Base-by-base conservation (phyloP, 2,329 filamentous ascomycete genomes). In the Pyrenophora teres region DNA sequence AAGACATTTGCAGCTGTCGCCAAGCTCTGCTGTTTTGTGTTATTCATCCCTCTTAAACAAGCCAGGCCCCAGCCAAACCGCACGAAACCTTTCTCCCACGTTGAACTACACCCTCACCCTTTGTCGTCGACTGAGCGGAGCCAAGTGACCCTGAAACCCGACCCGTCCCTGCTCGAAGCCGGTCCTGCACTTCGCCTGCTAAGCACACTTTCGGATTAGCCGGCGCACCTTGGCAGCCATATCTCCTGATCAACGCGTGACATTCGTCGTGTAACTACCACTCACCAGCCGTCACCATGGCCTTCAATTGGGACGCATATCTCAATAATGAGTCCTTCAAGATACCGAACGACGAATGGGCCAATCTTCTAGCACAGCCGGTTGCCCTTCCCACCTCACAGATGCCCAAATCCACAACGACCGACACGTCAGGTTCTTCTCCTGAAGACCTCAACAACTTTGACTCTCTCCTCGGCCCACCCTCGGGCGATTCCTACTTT, bases 181-280 rank as follows among this genome's bases (percentile, higher is more conserved):
- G 42, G 46, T 54, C 54, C 61, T 61, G 54, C 53, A 52, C 35
- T 54, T 51, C 50, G 44, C 45, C 52, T 32, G 39, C 54, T 63
- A 66, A 65, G 59, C 62, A 59, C 49, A 59, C 54, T 45, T 54
- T 55, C 54, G 51, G 51, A 67, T 63, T 64, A 61, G 66, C 60
- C 50, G 44, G 52, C 50, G 51, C 56, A 59, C 58, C 46, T 60
- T 59, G 48, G 54, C 60, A 40, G 59, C 53, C 61, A 56, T 60
- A 64, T 73, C 70, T 71, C 69, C 70, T 73, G 70, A 73, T 66
- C 63, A 69, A 60, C 65, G 63, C 68, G 65, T 72, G 70, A 72
- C 59, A 60, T 55, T 56, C 61, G 59, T 60, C 52, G 60, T 64
- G 54, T 56, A 53, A 65, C 65, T 53, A 53, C 61, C 61, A 57